Conservation (phyloP, 495 filamentous ascomycete genomes). For the Haplographium delicatum region DNA sequence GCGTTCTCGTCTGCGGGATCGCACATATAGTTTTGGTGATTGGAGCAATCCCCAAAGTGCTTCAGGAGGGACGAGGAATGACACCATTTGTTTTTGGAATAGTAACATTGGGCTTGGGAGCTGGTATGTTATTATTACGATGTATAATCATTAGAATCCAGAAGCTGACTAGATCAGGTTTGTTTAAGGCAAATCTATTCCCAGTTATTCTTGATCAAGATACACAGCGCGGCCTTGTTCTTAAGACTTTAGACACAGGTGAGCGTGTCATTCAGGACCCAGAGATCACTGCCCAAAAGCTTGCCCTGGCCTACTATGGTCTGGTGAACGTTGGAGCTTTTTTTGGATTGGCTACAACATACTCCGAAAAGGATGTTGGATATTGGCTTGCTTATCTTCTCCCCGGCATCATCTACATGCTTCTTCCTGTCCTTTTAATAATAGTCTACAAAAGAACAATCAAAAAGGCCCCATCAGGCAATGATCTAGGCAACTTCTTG, state of each 20-base stretch:
- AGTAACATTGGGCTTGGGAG: slow-evolving; percentile 54
- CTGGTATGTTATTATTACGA: slow-evolving; percentile 48
- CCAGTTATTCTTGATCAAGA: slow-evolving; percentile 57
- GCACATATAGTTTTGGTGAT: slow-evolving; percentile 59
- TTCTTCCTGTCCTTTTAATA: slow-evolving; percentile 46
- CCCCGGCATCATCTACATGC: slow-evolving; percentile 51
- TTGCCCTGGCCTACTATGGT: slow-evolving; percentile 62
- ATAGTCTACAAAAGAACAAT: slow-evolving; percentile 43
- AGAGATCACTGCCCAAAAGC: slow-evolving; percentile 51
- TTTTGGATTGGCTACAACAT: slow-evolving; percentile 37
- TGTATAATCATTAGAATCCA: background rate
- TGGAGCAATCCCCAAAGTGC: slow-evolving; percentile 53
- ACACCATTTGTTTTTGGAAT: slow-evolving; percentile 55
- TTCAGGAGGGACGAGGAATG: slow-evolving; percentile 50
- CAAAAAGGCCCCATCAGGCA: slow-evolving; percentile 42
- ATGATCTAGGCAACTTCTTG: slow-evolving; percentile 50
- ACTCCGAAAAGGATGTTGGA: slow-evolving; percentile 69
- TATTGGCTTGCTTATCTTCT: slow-evolving; percentile 67
- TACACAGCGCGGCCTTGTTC: slow-evolving; percentile 33
- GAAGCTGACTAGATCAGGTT: background rate
- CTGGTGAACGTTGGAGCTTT: slow-evolving; percentile 58
- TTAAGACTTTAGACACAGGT: slow-evolving; percentile 45
- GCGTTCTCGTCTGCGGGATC: slow-evolving; percentile 57
- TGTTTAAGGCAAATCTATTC: slow-evolving; percentile 61
- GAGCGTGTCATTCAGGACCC: slow-evolving; percentile 60